Evolutionary conservation across 2,329 filamentous ascomycete species (phyloP), one percentile per base, ranked within the genome.

Genomic region (Didymella arachidicola): DNA sequence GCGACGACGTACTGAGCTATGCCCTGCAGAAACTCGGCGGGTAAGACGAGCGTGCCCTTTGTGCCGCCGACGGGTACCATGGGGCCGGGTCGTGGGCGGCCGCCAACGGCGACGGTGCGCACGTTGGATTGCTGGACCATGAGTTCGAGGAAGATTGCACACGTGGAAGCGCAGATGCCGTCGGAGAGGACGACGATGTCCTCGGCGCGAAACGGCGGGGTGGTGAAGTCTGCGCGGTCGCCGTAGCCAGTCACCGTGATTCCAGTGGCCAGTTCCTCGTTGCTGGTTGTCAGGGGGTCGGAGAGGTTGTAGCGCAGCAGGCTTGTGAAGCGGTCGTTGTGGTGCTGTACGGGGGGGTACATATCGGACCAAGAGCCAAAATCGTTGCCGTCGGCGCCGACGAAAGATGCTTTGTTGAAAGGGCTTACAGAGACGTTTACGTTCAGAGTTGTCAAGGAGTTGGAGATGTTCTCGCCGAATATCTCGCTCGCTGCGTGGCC

Each of bases 131-230:
- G 78, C 43, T 79, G 77, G 5, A 75, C 72, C 79, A 82, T 81
- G 39, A 82, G 69, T 57, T 82, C 80, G 50, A 71, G 70, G 73
- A 82, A 82, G 59, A 81, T 75, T 25, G 78, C 73, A 70, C 80
- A 82, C 16, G 79, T 81, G 0, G 72, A 77, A 4, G 79, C 78
- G 66, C 80, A 82, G 65, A 79, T 76, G 55, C 79, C 79, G 58
- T 82, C 79, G 50, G 74, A 70, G 4, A 81, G 67, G 29, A 80
- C 69, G 29, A 80, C 62, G 26, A 80, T 71, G 60, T 80, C 70
- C 32, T 77, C 70, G 0, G 73, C 65, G 11, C 65, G 64, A 66
- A 80, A 81, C 8, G 75, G 73, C 42, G 74, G 70, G 2, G 64
- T 56, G 12, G 69, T 74, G 58, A 71, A 68, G 53, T 69, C 67